Percentiles rank a stretch among this genome's conserved stretches.
phyloP scores from a whole-genome alignment of 2,329 filamentous ascomycete genomes.

The Penicillium concentricum region DNA sequence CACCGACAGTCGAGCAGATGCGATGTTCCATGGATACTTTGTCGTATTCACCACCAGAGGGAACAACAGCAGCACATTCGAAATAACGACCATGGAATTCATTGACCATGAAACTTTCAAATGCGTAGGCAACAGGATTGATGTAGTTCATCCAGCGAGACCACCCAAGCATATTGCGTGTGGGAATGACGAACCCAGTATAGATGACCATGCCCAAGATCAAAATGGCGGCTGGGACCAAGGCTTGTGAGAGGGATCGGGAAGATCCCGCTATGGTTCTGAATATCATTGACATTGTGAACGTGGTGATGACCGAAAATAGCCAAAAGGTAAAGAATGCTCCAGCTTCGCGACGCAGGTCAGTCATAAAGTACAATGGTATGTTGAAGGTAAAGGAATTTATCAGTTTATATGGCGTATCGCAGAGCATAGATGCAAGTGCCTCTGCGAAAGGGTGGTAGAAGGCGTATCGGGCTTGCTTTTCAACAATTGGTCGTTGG shows the following conservation, averaged over 20 bases:
- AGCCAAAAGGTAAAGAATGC: slow-evolving; percentile 85
- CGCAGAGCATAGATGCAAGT: slow-evolving; percentile 80
- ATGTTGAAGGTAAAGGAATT: slow-evolving; percentile 77
- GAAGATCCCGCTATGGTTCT: slow-evolving; percentile 75
- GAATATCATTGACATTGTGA: slow-evolving; percentile 86
- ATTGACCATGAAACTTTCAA: not conserved
- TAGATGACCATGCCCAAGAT: slow-evolving; percentile 48
- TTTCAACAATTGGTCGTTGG: slow-evolving; percentile 89
- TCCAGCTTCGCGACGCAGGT: slow-evolving; percentile 69
- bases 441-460: slow-evolving; percentile 90
- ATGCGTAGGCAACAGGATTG: slow-evolving; percentile 70
- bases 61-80: not conserved
- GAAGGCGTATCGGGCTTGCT: slow-evolving; percentile 80
- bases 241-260: slow-evolving; percentile 60
- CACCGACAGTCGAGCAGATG: not conserved
- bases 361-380: slow-evolving; percentile 82
- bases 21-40: not conserved
- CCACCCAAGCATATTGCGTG: slow-evolving; percentile 70
- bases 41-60: not conserved
- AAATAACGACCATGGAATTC: not conserved
- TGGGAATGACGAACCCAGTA: slow-evolving; percentile 49
- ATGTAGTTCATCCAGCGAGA: slow-evolving; percentile 81
- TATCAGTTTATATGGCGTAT: slow-evolving; percentile 78
- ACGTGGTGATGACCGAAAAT: slow-evolving; percentile 68
- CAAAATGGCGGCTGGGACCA: slow-evolving; percentile 56